Base-by-base conservation (phyloP, 2,329 filamentous ascomycete species). In the Rutstroemia sp. region DNA sequence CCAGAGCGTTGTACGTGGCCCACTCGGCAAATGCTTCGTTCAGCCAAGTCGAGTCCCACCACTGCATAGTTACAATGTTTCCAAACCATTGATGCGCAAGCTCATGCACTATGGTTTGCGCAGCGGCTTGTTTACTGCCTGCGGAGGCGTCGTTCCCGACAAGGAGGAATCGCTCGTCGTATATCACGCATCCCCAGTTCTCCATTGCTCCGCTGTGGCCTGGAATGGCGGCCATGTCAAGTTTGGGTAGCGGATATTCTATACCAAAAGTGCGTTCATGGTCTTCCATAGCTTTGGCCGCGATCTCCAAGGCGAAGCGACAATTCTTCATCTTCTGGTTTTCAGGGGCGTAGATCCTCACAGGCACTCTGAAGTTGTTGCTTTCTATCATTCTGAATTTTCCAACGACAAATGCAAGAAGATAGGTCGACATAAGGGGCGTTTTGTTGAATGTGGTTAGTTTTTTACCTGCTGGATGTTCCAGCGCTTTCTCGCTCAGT, bases 51-150 rank as follows among this genome's bases (percentile, higher is more conserved):
- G 82, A 82, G 66, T 88, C 85, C 85, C 85, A 88, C 72, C 85
- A 88, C 67, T 87, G 82, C 83, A 88, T 87, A 42, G 85, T 88
- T 27, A 88, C 85, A 56, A 88, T 72, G 72, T 88, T 88, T 59
- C 85, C 85, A 67, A 88, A 88, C 85, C 85, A 88, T 70, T 88
- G 85, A 73, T 89, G 85, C 42, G 85, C 85, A 65, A 88, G 74
- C 67, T 88, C 86, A 72, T 89, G 86, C 72, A 86, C 82, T 38
- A 88, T 82, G 34, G 83, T 80, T 5, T 54, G 16, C 2, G 57
- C 54, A 4, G 42, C 45, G 16, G n/a, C 14, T 4, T 39, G 23
- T 5, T 52, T 60, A 7, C 50, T 56, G 25, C 21, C 16, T 21
- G 9, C 59, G n/a, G 37, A 82, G 77, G 71, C 86, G n/a, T 42